Base-by-base conservation (phyloP, 176 grass and related monocot species). In the Triticum urartu region DNA sequence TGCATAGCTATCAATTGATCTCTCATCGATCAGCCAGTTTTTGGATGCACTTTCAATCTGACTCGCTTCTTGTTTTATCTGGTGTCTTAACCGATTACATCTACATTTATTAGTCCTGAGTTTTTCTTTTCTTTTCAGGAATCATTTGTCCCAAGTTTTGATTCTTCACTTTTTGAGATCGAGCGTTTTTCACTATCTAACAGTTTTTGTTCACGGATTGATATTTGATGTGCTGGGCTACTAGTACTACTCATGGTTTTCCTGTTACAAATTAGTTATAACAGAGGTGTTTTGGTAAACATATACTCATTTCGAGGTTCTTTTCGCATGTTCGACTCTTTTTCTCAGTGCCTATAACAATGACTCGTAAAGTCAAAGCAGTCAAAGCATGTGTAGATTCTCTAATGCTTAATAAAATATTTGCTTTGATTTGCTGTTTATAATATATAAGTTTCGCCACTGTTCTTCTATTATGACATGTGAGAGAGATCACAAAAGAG, bases 141-240 rank as follows among this genome's bases (percentile, higher is more conserved):
- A 59, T 59, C 54, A 20, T 59, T 21, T 59, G 6, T 21, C 54
- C 54, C 2, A 32, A 61, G 14, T 40, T 52, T 34, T 32, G 22
- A 20, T 48, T 68, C 30, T 15, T 36, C 45, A 17, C 26, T 58
- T 82, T 32, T 68, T 50, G 64, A 81, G 63, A 81, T 81, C 63
- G 43, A 28, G 28, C 28, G 64, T 36, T 69, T 54, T 54, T 6
- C 28, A 18, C 50, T 54, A 68, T 69, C 21, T 42, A 68, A 35
- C 18, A 34, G 30, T 52, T n/a, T 66, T 9, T 15, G 43, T 69
- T 6, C 59, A 52, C 11, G 6, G 42, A 35, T 21, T 34, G 21
- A 58, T 70, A 82, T 83, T 71, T 83, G 80, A 82, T 82, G 66
- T 35, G 56, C 21, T 36, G 56, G 52, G 18, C 18, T 35, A 14